Base-by-base conservation (phyloP, 768 basidiomycete genomes). In the Auricularia cornea region DNA sequence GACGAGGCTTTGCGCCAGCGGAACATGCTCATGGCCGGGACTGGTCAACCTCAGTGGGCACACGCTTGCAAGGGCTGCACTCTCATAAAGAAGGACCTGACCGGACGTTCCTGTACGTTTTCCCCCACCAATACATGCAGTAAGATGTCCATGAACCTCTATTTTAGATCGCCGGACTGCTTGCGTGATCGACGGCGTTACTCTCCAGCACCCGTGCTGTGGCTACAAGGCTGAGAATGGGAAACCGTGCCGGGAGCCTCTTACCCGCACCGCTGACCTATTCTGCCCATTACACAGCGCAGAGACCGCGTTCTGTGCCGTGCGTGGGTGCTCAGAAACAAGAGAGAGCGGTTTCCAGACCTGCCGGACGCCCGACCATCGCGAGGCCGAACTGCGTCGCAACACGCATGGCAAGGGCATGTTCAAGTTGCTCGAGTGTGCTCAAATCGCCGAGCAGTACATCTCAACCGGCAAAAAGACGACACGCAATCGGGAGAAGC, bases 141-240 rank as follows among this genome's bases (percentile, higher is more conserved):
- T 11, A 5, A 48, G 18, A 48, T 23, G 12, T 48, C 44, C 20
- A 20, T 48, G 6, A 23, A 48, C 44, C 16, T n/a, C n/a, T n/a
- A 23, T 14, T 59, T 35, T 30, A 52, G 23, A 52, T 16, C 32
- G 54, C 23, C n/a, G 6, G 40, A 31, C 20, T 35, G 28, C 20
- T 32, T 54, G 40, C 26, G 67, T 71, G 10, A 67, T 64, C 8
- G 71, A 74, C 62, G 71, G 73, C 11, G 65, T 74, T 18, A 68
- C 70, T 3, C 63, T 73, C 2, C 69, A 70, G 3, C 68, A 70
- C 59, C 69, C 70, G 1, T 68, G 70, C 59, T 73, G 73, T 59
- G 51, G 11, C 64, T 66, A 2, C 64, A 59, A 38, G 63, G 66
- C 40, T 20, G 12, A 10, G 5, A 18, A 11, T 20, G 44, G 44